phyloP scores from a whole-genome alignment of 78 protist genomes.

The Paratrimastix pyriformis region DNA sequence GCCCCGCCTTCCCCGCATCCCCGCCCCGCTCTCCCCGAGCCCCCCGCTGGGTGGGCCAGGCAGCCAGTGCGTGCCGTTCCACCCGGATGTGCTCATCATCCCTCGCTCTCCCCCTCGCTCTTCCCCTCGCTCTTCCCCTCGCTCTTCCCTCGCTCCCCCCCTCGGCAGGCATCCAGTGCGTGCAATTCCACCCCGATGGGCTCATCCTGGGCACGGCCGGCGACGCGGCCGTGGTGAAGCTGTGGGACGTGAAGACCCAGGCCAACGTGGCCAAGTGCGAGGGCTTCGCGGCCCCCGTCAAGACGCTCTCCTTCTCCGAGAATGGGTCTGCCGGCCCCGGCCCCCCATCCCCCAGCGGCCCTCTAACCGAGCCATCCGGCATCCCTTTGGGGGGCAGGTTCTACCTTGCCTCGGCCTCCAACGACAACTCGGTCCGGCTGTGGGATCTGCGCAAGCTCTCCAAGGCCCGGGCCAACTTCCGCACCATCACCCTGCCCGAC shows the following conservation, averaged over 20 bases:
- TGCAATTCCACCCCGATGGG: conserved; percentile 86
- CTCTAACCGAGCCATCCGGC: neutral
- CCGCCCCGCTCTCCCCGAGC: too few species aligned
- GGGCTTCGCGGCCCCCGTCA: conserved; percentile 22
- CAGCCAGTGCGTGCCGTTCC: neutral
- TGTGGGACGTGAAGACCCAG: conserved; percentile 53
- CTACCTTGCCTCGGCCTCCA: conserved; percentile 18
- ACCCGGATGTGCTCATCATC: neutral
- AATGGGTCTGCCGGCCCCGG: conserved; percentile 40
- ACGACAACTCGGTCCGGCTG: conserved; percentile 34
- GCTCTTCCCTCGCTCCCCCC: neutral
- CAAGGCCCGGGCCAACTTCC: conserved; percentile 12
- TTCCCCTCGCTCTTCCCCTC: neutral
- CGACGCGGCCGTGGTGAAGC: conserved; percentile 15
- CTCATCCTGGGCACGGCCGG: conserved; percentile 63
- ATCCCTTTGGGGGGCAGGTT: neutral
- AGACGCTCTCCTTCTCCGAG: conserved; percentile 51
- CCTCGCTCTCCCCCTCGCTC: neutral
- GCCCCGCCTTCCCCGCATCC: too few species aligned
- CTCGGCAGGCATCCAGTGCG: conserved; percentile 3
- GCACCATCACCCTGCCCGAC: neutral
- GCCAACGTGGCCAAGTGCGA: conserved; percentile 33
- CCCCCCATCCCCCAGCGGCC: neutral
- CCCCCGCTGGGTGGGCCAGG: neutral
- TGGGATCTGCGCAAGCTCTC: conserved; percentile 72